Percentiles rank a stretch among this genome's conserved stretches.
These are phyloP conservation scores for Rhododendron molle DNA, from an alignment of 148 eudicot species.

Conservation along the genomic window DNA sequence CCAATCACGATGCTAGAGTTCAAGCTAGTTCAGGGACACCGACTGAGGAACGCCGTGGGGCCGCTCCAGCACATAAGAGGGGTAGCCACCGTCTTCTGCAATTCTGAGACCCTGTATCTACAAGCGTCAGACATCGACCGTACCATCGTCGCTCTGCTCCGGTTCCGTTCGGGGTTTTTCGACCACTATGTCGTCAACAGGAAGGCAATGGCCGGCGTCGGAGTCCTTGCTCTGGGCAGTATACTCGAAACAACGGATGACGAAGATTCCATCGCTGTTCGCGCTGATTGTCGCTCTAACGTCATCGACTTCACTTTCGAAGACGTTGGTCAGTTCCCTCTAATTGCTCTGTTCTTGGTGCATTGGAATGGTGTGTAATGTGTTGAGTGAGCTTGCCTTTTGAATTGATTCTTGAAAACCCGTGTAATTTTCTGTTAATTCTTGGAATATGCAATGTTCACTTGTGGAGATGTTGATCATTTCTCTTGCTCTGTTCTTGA, in stretches of 20 bases:
- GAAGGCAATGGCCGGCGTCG: neutral
- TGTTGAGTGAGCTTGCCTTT: no score
- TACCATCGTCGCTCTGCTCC: neutral
- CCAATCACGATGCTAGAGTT: neutral
- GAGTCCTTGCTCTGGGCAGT: neutral
- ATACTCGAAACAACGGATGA: neutral
- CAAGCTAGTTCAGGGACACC: neutral
- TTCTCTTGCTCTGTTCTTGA: no score
- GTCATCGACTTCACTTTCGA: neutral
- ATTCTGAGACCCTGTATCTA: neutral
- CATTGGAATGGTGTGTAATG: no score
- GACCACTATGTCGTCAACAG: neutral
- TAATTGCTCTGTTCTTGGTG: neutral
- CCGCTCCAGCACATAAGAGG: neutral
- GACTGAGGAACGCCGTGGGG: neutral
- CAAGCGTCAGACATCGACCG: neutral
- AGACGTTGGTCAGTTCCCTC: neutral
- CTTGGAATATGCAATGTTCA: no score
- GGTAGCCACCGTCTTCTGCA: neutral
- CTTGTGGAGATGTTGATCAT: no score
- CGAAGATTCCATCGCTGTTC: neutral
- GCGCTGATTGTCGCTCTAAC: neutral
- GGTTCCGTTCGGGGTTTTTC: neutral
- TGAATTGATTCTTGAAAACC: no score
- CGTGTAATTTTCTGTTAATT: no score